A percentile compares a stretch with the other conserved stretches of the same genome.
phyloP scores from a whole-genome alignment of 495 filamentous ascomycete genomes.

The Cercophora samala region DNA sequence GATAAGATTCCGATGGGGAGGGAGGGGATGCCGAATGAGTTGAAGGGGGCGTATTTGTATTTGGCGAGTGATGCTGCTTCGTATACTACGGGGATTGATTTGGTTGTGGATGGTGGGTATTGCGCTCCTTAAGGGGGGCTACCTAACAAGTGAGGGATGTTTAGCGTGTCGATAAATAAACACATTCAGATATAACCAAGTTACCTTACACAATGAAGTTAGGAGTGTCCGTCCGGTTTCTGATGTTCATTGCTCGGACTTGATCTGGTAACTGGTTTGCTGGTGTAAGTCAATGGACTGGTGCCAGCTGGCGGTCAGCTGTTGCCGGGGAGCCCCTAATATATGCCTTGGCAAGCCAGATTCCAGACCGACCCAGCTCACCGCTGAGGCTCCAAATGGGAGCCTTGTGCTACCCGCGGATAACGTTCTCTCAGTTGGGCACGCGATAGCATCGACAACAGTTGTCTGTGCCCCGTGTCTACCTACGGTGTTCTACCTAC shows the following conservation, averaged over 20 bases:
- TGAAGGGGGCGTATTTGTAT: slow-evolving; percentile 89
- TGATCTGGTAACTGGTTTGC: neutral
- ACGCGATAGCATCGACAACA: neutral
- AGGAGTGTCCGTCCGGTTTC: slow-evolving; percentile 12
- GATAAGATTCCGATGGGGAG: slow-evolving; percentile 85
- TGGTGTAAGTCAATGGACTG: neutral
- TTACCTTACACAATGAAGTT: too few relatives aligned
- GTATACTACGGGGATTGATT: slow-evolving; percentile 79
- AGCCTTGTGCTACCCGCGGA: neutral
- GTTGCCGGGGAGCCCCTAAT: neutral
- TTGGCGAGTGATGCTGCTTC: slow-evolving; percentile 77
- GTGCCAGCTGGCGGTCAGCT: neutral
- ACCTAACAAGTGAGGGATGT: too few relatives aligned
- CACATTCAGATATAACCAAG: too few relatives aligned
- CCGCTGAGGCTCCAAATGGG: neutral
- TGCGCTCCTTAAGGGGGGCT: slow-evolving; percentile 36
- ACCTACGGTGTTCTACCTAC: neutral
- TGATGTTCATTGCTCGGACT: neutral
- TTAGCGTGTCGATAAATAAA: too few relatives aligned
- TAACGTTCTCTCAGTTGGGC: neutral
- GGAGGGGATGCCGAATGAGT: slow-evolving; percentile 67
- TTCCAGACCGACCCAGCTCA: neutral
- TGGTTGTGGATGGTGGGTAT: slow-evolving; percentile 70
- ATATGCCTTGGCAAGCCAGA: neutral
- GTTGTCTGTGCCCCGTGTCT: neutral